Percentiles rank a stretch among this genome's conserved stretches.
These are phyloP conservation scores for Teratosphaeria destructans DNA, from an alignment of 2,329 filamentous ascomycete species.

Conservation along the genomic window DNA sequence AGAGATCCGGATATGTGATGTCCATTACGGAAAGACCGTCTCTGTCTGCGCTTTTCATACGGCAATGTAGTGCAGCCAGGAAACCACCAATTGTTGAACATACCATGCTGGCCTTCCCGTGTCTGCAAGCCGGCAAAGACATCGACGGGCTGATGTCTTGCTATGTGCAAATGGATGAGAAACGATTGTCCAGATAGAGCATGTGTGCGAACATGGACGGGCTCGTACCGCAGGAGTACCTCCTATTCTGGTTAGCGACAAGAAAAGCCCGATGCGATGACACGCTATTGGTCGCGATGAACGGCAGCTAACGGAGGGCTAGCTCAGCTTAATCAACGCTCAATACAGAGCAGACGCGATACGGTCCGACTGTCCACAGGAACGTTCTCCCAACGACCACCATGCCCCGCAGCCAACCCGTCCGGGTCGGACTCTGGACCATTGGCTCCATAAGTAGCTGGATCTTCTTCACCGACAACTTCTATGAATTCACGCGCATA, in stretches of 20 bases:
- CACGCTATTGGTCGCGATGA: background rate
- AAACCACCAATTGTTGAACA: background rate
- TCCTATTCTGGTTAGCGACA: no score
- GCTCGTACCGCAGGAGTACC: background rate
- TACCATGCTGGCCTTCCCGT: background rate
- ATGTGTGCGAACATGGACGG: background rate
- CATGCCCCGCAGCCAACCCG: background rate
- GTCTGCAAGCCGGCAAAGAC: background rate
- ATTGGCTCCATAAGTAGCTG: constrained; percentile 1
- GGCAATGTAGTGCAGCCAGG: background rate
- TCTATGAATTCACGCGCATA: constrained; percentile 28
- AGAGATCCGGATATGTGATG: no score
- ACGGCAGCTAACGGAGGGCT: background rate
- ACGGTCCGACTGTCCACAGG: no score
- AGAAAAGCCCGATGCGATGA: background rate
- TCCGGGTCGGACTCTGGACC: constrained; percentile 2
- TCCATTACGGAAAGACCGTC: no score
- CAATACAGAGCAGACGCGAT: no score
- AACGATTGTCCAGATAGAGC: background rate
- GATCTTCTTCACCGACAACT: constrained; percentile 31
- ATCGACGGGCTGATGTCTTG: background rate
- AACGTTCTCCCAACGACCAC: background rate
- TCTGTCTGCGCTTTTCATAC: background rate
- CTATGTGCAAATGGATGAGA: background rate
- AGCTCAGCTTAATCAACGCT: background rate